Conservation (phyloP, 2,329 filamentous ascomycete genomes). For the Trichoderma atroviride region DNA sequence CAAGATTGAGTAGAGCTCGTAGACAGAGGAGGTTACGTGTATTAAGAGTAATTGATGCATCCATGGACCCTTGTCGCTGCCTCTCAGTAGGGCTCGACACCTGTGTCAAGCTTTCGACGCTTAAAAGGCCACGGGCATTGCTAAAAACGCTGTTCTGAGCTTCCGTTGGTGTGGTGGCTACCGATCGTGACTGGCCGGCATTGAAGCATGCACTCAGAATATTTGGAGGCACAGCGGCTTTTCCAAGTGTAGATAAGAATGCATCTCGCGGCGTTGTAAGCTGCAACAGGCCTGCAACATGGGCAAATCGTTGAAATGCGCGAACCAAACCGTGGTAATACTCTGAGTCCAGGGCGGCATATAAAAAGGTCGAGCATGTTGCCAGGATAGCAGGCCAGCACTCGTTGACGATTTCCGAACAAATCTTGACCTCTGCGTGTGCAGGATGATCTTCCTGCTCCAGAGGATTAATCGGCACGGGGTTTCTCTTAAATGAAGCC, state of each 20-base stretch:
- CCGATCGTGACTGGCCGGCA: conserved; percentile 47
- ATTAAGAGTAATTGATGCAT: conserved; percentile 65
- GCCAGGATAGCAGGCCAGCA: conserved; percentile 97
- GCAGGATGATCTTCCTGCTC: conserved; percentile 72
- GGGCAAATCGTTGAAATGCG: conserved; percentile 92
- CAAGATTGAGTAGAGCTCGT: conserved; percentile 88
- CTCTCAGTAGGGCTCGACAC: conserved; percentile 60
- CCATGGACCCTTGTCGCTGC: conserved; percentile 61
- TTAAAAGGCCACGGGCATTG: conserved; percentile 72
- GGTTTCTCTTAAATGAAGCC: conserved; percentile 71
- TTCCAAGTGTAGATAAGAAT: conserved; percentile 90
- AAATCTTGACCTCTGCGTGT: conserved; percentile 70
- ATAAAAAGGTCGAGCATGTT: conserved; percentile 92
- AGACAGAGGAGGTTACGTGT: conserved; percentile 89
- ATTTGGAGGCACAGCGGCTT: conserved; percentile 88
- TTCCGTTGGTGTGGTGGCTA: conserved; percentile 53
- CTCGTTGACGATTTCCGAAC: conserved; percentile 80
- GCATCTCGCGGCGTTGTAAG: conserved; percentile 87
- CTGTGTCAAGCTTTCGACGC: conserved; percentile 70
- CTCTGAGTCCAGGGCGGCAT: conserved; percentile 86
- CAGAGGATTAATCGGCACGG: conserved; percentile 82
- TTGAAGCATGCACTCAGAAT: conserved; percentile 64
- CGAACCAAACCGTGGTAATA: conserved; percentile 92
- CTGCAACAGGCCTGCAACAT: conserved; percentile 86
- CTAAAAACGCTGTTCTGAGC: conserved; percentile 60